These are phyloP conservation scores for Thalassia testudinum DNA, from an alignment of 116 monocot species.

Conservation along the genomic window DNA sequence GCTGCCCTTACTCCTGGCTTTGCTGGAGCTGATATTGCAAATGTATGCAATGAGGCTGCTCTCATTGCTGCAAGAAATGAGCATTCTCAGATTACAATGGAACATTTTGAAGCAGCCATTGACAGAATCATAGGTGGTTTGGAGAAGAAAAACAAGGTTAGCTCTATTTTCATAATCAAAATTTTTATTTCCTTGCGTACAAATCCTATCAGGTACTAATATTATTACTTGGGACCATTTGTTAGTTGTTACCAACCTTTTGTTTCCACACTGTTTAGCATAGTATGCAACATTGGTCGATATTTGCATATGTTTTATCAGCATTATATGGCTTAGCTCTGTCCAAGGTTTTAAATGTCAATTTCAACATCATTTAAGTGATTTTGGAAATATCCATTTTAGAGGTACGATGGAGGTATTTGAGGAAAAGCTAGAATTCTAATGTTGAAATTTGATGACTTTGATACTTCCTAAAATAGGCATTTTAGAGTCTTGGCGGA, in stretches of 20 bases:
- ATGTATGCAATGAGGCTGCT: slow-evolving; percentile 97
- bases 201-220: background rate
- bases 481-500: no score
- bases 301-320: no score
- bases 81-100: slow-evolving; percentile 47
- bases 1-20: slow-evolving; percentile 99
- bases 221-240: background rate
- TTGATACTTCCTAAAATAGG: no score
- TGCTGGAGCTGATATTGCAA: slow-evolving; percentile 98
- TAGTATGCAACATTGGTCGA: no score
- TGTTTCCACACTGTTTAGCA: background rate
- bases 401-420: no score
- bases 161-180: background rate
- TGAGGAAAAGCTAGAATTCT: no score
- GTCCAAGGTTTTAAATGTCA: no score
- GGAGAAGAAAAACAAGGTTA: slow-evolving; percentile 98
- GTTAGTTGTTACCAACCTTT: background rate
- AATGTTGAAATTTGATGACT: no score
- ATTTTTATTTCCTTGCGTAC: background rate
- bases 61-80: slow-evolving; percentile 81
- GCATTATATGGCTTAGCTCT: no score
- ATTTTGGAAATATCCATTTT: no score
- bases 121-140: slow-evolving; percentile 93
- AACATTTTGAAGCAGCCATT: slow-evolving; percentile 94
- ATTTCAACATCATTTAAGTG: no score